Base-by-base conservation (phyloP, 2,329 filamentous ascomycete genomes). In the Xylaria sp. region DNA sequence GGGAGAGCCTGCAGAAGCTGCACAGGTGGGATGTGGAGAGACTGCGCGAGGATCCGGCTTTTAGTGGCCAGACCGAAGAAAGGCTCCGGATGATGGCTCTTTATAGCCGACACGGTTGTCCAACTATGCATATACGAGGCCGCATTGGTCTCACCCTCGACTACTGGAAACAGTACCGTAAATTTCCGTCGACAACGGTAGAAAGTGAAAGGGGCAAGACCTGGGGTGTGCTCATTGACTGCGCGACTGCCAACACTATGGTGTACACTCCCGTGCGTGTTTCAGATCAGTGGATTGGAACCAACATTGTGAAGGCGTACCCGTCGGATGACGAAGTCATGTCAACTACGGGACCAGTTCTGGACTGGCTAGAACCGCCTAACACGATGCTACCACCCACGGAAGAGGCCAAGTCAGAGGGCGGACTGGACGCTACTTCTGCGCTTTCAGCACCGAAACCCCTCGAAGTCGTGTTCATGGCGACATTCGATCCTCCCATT, bases 331-430 rank as follows among this genome's bases (percentile, higher is more conserved):
- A 83, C 70, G 82, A 84, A 71, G 76, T 80, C 69, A 73, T 83
- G 6, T 75, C 77, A 13, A 67, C 77, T 13, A 77, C 78, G 6
- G 80, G 79, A 3, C 80, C 80, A 2, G 80, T 89, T 41, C 78
- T 91, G 43, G 89, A 93, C 81, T 95, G 92, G 92, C 85, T 90
- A 49, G 90, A 94, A 67, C 92, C 92, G 0, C 86, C 89, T 2
- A 87, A 88, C 59, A 90, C 89, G 1, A 84, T 91, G 33, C 76
- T 92, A 25, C 86, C 81, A 3, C 76, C 79, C 13, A 81, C 80
- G 18, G 79, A 84, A 55, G 82, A 85, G 68, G 82, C 80, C 69
- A 85, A 82, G 75, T 82, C 88, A 66, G 82, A 85, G 8, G 78
- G 76, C 10, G 88, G 90, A 59, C 82, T 89, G 41, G 83, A 85